Percentiles rank a stretch among this genome's conserved stretches.
Evolutionary conservation across 495 filamentous ascomycete species (phyloP).

Genomic region (Chaetomium fimeti): DNA sequence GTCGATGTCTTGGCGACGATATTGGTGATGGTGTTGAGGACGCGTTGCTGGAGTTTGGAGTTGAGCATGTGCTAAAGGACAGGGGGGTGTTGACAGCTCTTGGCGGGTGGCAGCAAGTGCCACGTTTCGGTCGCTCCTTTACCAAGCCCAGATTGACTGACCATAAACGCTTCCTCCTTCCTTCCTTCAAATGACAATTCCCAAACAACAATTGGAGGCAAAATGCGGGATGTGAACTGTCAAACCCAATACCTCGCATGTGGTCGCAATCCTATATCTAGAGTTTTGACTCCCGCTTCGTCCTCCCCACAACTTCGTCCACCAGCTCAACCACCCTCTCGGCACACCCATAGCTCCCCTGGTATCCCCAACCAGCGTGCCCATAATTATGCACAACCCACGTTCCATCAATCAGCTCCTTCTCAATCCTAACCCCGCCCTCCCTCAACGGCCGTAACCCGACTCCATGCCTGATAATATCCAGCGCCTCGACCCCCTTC

Average conservation of each 20-base stretch:
- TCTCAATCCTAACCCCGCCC: constrained; percentile 78
- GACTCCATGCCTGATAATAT: constrained; percentile 85
- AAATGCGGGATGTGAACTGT: background rate
- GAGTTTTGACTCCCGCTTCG: constrained; percentile 22
- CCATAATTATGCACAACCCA: constrained; percentile 95
- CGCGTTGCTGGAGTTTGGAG: constrained; percentile 17
- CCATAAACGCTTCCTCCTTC: background rate
- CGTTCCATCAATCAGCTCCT: constrained; percentile 66
- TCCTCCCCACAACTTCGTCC: constrained; percentile 47
- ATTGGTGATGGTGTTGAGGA: constrained; percentile 18
- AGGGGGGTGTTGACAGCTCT: background rate
- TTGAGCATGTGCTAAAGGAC: background rate
- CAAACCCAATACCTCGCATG: too few species aligned
- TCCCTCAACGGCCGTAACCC: constrained; percentile 76
- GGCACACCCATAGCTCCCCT: constrained; percentile 83
- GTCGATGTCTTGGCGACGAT: background rate
- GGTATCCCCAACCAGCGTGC: constrained; percentile 90
- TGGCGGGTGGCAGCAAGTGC: constrained; percentile 8
- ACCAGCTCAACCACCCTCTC: constrained; percentile 68
- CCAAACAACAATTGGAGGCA: background rate
- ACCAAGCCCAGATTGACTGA: too few species aligned
- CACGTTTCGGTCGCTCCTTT: too few species aligned
- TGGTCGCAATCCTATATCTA: too few species aligned
- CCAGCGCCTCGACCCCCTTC: constrained; percentile 72
- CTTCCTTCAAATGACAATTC: background rate